Percentiles rank a stretch among this genome's conserved stretches.
Evolutionary conservation across 768 basidiomycete species (phyloP).

Genomic region (Kwoniella newhampshirensis): DNA sequence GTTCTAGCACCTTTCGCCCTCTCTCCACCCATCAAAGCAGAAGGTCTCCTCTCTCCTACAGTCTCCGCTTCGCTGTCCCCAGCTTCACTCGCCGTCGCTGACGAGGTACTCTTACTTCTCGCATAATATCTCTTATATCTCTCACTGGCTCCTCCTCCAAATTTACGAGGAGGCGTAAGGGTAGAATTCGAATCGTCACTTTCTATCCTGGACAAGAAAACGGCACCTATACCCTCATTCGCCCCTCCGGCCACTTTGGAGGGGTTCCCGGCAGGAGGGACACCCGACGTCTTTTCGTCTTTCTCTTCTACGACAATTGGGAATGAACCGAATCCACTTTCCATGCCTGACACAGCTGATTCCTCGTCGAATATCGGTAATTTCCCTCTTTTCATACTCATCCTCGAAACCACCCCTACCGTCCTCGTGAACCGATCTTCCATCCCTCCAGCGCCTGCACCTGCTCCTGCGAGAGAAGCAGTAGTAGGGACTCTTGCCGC

Average conservation of each 20-base stretch:
- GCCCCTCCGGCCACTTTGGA: too few relatives aligned
- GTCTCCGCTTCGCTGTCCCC: constrained; percentile 6
- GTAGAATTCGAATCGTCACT: neutral
- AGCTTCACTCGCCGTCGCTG: neutral
- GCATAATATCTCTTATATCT: constrained; percentile 34
- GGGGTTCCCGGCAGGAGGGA: neutral
- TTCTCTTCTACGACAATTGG: constrained; percentile 24
- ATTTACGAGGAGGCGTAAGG: constrained; percentile 2
- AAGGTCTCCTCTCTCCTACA: constrained; percentile 7
- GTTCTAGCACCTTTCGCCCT: constrained; percentile 22
- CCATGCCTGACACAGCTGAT: constrained; percentile 19
- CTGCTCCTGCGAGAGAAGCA: neutral
- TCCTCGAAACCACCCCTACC: constrained; percentile 9
- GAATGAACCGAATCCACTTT: constrained; percentile 9
- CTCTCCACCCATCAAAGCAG: constrained; percentile 17
- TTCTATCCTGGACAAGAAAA: neutral
- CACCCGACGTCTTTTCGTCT: constrained; percentile 12
- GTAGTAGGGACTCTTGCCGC: constrained; percentile 14
- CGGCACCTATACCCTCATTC: neutral
- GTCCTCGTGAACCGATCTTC: constrained; percentile 39
- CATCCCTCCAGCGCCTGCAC: neutral
- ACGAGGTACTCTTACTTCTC: constrained; percentile 9
- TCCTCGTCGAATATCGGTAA: constrained; percentile 3
- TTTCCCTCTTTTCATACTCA: constrained; percentile 6
- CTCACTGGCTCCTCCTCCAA: constrained; percentile 14